Evolutionary conservation across 1,284 basidiomycete genomes (phyloP).

Genomic region (Austropuccinia psidii): DNA sequence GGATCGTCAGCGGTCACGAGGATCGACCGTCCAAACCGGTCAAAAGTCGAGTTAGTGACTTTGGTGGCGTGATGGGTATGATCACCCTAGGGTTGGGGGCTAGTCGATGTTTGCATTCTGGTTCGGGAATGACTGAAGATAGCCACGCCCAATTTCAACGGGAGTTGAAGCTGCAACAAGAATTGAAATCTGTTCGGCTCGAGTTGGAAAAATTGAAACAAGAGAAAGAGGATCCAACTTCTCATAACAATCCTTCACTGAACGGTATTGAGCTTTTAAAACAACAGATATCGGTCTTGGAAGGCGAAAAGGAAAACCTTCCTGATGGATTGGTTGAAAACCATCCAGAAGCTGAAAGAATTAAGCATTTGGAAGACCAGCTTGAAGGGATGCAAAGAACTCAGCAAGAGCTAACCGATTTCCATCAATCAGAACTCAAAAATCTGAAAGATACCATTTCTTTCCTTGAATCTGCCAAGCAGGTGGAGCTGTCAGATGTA

Average conservation of each 20-base stretch:
- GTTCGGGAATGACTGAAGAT: slow-evolving; percentile 9
- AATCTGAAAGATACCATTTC: background rate
- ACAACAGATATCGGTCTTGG: slow-evolving; percentile 12
- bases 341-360: background rate
- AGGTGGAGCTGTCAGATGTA: background rate
- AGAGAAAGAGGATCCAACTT: background rate
- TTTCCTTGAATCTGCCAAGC: background rate
- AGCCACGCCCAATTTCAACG: slow-evolving; percentile 24
- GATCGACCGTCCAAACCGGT: background rate
- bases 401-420: background rate
- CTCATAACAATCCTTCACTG: background rate
- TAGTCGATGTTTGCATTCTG: too few relatives aligned
- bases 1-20: slow-evolving; percentile 8
- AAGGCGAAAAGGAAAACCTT: slow-evolving; percentile 29
- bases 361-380: slow-evolving; percentile 16
- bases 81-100: slow-evolving; percentile 17
- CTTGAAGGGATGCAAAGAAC: slow-evolving; percentile 1
- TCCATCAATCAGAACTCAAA: background rate
- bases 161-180: slow-evolving; percentile 15
- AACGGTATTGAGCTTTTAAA: slow-evolving; percentile 17
- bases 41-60: slow-evolving; percentile 12
- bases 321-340: slow-evolving; percentile 3
- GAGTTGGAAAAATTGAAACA: slow-evolving; percentile 8
- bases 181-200: background rate
- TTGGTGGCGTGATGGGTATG: slow-evolving; percentile 30